Percentiles rank a stretch among this genome's conserved stretches.
These are phyloP conservation scores for Spergularia azorica DNA, from an alignment of 179 eudicot genomes.

Conservation along the genomic window DNA sequence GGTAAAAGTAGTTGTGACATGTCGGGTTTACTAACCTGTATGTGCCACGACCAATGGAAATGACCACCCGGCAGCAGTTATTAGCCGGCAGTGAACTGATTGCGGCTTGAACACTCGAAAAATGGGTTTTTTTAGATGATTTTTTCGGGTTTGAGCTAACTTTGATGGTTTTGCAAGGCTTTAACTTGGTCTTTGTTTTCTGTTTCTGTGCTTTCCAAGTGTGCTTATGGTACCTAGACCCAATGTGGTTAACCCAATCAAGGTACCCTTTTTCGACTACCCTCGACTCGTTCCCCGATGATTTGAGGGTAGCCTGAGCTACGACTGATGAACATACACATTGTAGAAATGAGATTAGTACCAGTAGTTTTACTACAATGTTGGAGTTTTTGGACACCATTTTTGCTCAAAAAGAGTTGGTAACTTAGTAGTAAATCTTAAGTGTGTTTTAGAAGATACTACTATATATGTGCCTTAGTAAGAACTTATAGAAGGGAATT, in stretches of 20 bases:
- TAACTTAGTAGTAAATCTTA: not conserved
- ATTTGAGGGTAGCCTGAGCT: constrained; percentile 15
- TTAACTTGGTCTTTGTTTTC: constrained; percentile 39
- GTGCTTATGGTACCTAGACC: constrained; percentile 26
- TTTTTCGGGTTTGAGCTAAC: constrained; percentile 43
- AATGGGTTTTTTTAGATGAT: constrained; percentile 37
- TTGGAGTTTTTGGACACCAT: not conserved
- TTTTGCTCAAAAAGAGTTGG: not conserved
- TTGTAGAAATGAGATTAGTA: constrained; percentile 34
- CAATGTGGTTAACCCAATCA: constrained; percentile 53
- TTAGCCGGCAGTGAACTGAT: constrained; percentile 49
- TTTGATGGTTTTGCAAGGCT: constrained; percentile 58
- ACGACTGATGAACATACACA: constrained; percentile 21
- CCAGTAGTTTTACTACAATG: constrained; percentile 32
- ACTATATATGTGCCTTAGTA: not conserved
- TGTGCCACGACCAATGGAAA: constrained; percentile 55
- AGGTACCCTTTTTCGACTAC: constrained; percentile 32
- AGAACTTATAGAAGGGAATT: not conserved
- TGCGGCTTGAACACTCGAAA: constrained; percentile 53
- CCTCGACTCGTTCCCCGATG: constrained; percentile 15
- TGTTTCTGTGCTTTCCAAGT: constrained; percentile 38
- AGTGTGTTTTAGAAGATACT: not conserved
- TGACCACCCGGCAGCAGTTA: constrained; percentile 59
- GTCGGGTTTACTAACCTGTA: constrained; percentile 52
- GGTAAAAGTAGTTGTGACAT: too few species aligned